These are phyloP conservation scores for Trifolium fragiferum DNA, from an alignment of 306 rosid species.

Conservation along the genomic window DNA sequence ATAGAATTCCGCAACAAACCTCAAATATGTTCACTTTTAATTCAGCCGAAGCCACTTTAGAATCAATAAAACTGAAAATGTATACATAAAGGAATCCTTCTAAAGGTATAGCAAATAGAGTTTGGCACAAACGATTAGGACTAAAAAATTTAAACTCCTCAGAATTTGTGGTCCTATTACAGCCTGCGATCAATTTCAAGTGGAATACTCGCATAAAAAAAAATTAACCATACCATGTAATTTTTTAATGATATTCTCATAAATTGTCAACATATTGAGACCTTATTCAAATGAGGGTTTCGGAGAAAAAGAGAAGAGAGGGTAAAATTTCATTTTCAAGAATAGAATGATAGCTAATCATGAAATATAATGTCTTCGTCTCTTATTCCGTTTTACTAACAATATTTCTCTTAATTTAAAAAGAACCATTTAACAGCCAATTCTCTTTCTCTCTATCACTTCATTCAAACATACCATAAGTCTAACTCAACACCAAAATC, in stretches of 20 bases:
- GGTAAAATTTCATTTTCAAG: background rate
- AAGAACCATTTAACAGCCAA: background rate
- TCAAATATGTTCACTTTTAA: background rate
- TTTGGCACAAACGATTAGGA: constrained; percentile 2
- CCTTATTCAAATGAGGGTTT: background rate
- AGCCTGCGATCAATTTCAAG: constrained; percentile 32
- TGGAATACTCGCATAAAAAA: background rate
- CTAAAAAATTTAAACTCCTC: constrained; percentile 1
- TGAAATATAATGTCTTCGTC: background rate
- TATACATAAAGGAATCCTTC: constrained; percentile 11
- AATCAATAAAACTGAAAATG: too few species aligned
- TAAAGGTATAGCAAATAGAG: constrained; percentile 8
- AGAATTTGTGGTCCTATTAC: constrained; percentile 26
- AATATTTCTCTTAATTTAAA: background rate
- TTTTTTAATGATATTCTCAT: background rate
- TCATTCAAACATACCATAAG: background rate
- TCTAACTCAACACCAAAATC: background rate
- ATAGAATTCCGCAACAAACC: constrained; percentile 13
- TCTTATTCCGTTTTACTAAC: background rate
- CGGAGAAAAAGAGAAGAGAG: background rate
- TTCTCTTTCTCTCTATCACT: background rate
- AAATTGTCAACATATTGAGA: background rate
- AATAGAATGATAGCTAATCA: background rate
- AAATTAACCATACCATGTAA: background rate
- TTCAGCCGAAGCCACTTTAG: too few species aligned